These are phyloP conservation scores for Macrolepiota dolichaula DNA, from an alignment of 768 basidiomycete species.

Conservation along the genomic window DNA sequence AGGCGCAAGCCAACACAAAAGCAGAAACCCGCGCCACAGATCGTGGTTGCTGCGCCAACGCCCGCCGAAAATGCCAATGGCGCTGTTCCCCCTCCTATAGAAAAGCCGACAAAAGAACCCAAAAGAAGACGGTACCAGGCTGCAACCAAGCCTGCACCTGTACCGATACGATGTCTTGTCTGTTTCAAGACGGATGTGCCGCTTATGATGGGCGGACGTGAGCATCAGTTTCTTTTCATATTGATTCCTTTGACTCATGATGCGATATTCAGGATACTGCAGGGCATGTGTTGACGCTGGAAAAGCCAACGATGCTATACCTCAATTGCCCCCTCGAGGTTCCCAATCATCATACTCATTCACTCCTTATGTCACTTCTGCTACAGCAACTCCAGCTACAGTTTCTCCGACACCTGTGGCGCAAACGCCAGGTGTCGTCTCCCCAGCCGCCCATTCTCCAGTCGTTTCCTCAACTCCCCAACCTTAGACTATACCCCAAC, in stretches of 20 bases:
- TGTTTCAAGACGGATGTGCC: slow-evolving; percentile 72
- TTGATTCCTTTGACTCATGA: not conserved
- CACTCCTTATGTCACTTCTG: not conserved
- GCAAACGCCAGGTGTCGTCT: not conserved
- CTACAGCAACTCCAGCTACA: not conserved
- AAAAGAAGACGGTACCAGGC: slow-evolving; percentile 7
- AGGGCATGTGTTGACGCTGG: slow-evolving; percentile 63
- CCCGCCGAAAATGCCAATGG: slow-evolving; percentile 14
- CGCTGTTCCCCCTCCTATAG: slow-evolving; percentile 8
- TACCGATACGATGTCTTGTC: slow-evolving; percentile 46
- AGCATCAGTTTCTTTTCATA: slow-evolving; percentile 25
- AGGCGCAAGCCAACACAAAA: slow-evolving; percentile 24
- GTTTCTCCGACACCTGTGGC: too few species aligned
- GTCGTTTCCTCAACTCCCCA: not conserved
- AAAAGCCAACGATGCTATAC: slow-evolving; percentile 24
- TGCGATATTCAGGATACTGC: slow-evolving; percentile 53
- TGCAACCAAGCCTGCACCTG: slow-evolving; percentile 1
- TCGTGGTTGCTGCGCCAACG: slow-evolving; percentile 9
- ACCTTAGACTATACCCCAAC: not conserved
- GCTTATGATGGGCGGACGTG: slow-evolving; percentile 72
- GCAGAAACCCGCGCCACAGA: slow-evolving; percentile 27
- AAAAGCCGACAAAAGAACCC: slow-evolving; percentile 29
- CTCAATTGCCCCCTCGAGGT: slow-evolving; percentile 6
- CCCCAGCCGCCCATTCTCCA: not conserved
- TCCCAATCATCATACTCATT: slow-evolving; percentile 1